A percentile compares a stretch with the other conserved stretches of the same genome.
Conservation (phyloP, 164 flowering plant genomes). For the Saururus chinensis region DNA sequence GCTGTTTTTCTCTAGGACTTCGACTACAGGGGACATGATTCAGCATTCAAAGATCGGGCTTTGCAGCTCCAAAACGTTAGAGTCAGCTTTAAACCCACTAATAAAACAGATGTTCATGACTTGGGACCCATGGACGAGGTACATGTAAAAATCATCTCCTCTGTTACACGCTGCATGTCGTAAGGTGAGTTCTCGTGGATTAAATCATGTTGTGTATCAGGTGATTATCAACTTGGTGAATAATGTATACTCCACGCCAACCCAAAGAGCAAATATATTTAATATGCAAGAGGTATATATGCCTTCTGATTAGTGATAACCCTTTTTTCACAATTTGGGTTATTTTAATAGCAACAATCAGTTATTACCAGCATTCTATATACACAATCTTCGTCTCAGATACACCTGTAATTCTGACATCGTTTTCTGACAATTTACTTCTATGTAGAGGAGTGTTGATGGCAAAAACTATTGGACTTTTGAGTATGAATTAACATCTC, state of each 20-base stretch:
- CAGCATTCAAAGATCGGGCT: slow-evolving; percentile 71
- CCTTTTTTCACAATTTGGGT: neutral
- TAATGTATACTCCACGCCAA: slow-evolving; percentile 57
- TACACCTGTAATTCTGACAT: neutral
- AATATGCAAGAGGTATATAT: slow-evolving; percentile 64
- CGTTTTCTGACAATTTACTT: slow-evolving; percentile 7
- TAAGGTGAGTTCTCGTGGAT: neutral
- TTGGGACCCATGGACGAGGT: slow-evolving; percentile 86
- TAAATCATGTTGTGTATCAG: slow-evolving; percentile 21
- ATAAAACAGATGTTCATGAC: slow-evolving; percentile 63
- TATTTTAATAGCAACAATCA: neutral
- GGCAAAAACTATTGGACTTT: slow-evolving; percentile 74
- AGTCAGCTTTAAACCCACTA: slow-evolving; percentile 77
- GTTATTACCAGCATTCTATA: too few relatives aligned
- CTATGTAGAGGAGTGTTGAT: slow-evolving; percentile 35
- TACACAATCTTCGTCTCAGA: neutral
- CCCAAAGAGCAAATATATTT: slow-evolving; percentile 38
- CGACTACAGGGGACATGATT: slow-evolving; percentile 75
- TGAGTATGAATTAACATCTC: slow-evolving; percentile 56
- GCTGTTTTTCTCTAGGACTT: slow-evolving; percentile 50
- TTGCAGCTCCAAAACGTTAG: slow-evolving; percentile 73
- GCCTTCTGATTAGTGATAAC: neutral
- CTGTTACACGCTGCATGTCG: neutral
- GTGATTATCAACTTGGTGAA: slow-evolving; percentile 47
- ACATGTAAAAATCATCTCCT: neutral